A percentile compares a stretch with the other conserved stretches of the same genome.
Evolutionary conservation across 768 basidiomycete species (phyloP).

Genomic region (Calocybe indica): DNA sequence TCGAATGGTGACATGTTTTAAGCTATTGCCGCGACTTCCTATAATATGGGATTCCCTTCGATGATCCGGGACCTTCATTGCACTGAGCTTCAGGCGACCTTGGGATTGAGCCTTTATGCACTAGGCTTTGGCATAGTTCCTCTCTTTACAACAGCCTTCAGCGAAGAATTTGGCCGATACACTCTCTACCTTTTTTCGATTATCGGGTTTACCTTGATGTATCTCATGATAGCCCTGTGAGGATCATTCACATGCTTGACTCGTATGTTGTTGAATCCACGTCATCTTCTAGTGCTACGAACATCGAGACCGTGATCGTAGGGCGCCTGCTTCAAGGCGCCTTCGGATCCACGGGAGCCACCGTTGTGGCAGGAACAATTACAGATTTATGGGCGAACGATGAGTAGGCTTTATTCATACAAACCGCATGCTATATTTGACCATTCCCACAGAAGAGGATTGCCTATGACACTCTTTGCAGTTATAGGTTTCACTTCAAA

Average conservation of each 20-base stretch:
- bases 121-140: conserved; percentile 61
- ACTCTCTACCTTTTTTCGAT: conserved; percentile 50
- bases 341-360: conserved; percentile 64
- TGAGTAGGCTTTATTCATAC: conserved; percentile 34
- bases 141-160: conserved; percentile 61
- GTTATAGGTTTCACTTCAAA: conserved; percentile 46
- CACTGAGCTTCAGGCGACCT: conserved; percentile 36
- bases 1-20: neutral
- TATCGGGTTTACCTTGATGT: conserved; percentile 44
- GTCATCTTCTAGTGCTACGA: conserved; percentile 27
- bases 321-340: conserved; percentile 60
- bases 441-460: conserved; percentile 48
- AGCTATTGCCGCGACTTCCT: conserved; percentile 49
- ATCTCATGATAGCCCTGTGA: conserved; percentile 40
- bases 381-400: conserved; percentile 62
- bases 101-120: conserved; percentile 47
- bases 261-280: neutral
- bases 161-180: conserved; percentile 67
- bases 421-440: neutral
- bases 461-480: conserved; percentile 75
- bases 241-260: conserved; percentile 7
- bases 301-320: conserved; percentile 59
- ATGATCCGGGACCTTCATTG: conserved; percentile 50
- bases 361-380: conserved; percentile 74
- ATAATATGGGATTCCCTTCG: conserved; percentile 47